Base-by-base conservation (phyloP, 768 basidiomycete genomes). In the Fibroporia radiculosa region DNA sequence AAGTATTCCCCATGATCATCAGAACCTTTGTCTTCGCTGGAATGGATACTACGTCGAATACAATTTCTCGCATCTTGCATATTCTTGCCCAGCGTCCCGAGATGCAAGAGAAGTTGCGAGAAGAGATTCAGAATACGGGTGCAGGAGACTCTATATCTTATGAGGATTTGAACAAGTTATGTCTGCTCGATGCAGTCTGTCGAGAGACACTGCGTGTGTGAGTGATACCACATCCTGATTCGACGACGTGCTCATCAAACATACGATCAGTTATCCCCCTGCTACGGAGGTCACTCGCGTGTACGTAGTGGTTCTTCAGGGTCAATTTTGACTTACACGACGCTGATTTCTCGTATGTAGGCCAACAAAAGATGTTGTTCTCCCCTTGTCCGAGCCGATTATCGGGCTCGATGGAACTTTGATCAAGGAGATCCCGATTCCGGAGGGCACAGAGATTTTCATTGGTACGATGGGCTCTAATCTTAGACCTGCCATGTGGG, bases 301-400 rank as follows among this genome's bases (percentile, higher is more conserved):
- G 53, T 54, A 28, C 20, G 36, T 14, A 32, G 53, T 39, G 11
- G 8, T 34, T 12, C 13, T 11, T n/a, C 7, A 12, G 11, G 4
- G 29, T 29, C 19, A 29, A 12, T 11, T 13, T 25, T 18, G 3
- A 11, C 26, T 23, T 32, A 6, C 0, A 16, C 13, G 14, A 18
- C 3, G 1, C 18, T 20, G n/a, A 13, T 12, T 19, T 3, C 16
- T 16, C 8, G 14, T 23, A 20, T n/a, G 16, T 41, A 50, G 18
- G 51, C 58, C 24, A 29, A 59, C n/a, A 24, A 45, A 56, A 66
- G 67, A 82, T 52, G 77, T 82, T 49, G 56, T 75, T 1, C 68
- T 41, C 1, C 48, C 44, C 3, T 19, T 46, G 7, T 25, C 44
- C 3, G 12, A 18, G 29, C 44, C 39, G 7, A 28, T 45, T 16